These are phyloP conservation scores for Yarrowia sp. DNA, from an alignment of 805 yeast species.

Conservation along the genomic window DNA sequence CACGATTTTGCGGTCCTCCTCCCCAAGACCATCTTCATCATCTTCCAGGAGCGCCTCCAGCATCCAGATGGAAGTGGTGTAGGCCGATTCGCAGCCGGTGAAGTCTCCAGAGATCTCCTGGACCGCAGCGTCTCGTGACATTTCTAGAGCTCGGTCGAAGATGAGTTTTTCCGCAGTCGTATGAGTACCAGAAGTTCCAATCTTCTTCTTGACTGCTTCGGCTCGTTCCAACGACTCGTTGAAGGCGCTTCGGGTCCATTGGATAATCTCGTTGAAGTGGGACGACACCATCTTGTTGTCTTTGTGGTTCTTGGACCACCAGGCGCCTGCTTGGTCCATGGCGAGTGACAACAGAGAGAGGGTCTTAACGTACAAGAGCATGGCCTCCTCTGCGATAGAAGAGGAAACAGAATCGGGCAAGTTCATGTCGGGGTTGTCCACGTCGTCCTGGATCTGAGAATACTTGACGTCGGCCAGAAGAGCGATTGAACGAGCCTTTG, in stretches of 20 bases:
- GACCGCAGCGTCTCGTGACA: slow-evolving; percentile 86
- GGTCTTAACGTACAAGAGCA: slow-evolving; percentile 78
- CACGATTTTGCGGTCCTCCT: slow-evolving; percentile 69
- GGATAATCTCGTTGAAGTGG: slow-evolving; percentile 53
- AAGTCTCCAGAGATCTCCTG: slow-evolving; percentile 72
- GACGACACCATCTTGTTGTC: slow-evolving; percentile 35
- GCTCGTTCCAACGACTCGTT: slow-evolving; percentile 89
- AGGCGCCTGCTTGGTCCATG: slow-evolving; percentile 77
- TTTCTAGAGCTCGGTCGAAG: slow-evolving; percentile 90
- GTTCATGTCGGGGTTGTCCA: slow-evolving; percentile 27
- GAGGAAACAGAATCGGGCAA: slow-evolving; percentile 35
- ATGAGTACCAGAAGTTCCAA: slow-evolving; percentile 36
- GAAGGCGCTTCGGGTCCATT: slow-evolving; percentile 86
- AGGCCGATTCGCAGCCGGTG: slow-evolving; percentile 77
- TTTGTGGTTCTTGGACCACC: slow-evolving; percentile 69
- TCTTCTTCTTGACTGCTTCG: slow-evolving; percentile 62
- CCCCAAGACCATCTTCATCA: slow-evolving; percentile 49
- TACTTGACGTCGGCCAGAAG: slow-evolving; percentile 89
- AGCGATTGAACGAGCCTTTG: slow-evolving; percentile 85
- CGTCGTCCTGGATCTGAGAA: slow-evolving; percentile 54
- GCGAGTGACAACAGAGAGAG: slow-evolving; percentile 79
- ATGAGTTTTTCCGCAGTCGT: slow-evolving; percentile 74
- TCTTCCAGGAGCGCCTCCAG: slow-evolving; percentile 73
- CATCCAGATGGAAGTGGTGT: slow-evolving; percentile 95
- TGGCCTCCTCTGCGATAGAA: slow-evolving; percentile 74